A percentile compares a stretch with the other conserved stretches of the same genome.
phyloP scores from a whole-genome alignment of 1,139 yeast species.

The Zygoascus hellenicus region DNA sequence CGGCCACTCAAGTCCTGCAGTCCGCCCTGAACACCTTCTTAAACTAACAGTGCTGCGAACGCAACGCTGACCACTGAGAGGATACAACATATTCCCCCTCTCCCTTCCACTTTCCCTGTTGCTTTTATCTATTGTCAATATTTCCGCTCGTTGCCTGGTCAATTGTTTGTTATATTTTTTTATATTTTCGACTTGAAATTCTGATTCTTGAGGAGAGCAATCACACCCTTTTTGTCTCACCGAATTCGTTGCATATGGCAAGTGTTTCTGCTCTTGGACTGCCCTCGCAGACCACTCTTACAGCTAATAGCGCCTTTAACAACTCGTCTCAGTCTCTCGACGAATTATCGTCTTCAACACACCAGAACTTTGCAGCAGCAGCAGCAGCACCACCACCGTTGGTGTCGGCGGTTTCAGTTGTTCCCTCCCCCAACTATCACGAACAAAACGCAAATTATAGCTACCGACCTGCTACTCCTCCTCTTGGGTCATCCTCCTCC shows the following conservation, averaged over 20 bases:
- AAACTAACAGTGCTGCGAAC: no score
- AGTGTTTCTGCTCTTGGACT: conserved; percentile 4
- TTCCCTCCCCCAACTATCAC: background rate
- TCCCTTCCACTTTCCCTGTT: no score
- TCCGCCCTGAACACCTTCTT: background rate
- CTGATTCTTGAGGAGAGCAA: no score
- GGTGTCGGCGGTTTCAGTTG: no score
- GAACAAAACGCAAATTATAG: background rate
- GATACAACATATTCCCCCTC: no score
- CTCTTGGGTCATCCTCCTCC: conserved; percentile 2
- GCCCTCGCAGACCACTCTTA: conserved; percentile 4
- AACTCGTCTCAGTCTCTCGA: background rate
- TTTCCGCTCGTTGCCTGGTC: no score
- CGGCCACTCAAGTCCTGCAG: background rate
- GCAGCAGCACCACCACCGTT: no score
- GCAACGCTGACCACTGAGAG: no score
- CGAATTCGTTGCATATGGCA: conserved; percentile 1
- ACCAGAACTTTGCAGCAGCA: background rate
- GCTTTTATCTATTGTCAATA: no score
- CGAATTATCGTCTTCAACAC: conserved; percentile 1
- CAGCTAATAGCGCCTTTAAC: background rate
- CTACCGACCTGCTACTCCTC: background rate
- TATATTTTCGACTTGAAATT: no score
- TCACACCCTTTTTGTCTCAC: background rate
- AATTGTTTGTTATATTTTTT: no score